Conservation (phyloP, 306 rosid species). For the Cucumis hystrix region DNA sequence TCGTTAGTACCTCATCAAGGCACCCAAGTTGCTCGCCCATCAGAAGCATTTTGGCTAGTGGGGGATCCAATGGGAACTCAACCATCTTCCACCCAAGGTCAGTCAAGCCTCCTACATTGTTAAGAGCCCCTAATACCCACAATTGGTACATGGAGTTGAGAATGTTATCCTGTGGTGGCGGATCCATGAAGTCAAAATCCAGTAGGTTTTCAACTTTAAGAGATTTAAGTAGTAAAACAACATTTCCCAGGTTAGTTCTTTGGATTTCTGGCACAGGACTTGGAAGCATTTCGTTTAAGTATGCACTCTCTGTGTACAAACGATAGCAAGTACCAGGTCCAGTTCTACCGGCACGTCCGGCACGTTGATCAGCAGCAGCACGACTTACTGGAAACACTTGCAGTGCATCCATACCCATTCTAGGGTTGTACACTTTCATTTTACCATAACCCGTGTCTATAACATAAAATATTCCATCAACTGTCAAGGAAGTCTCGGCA, state of each 20-base stretch:
- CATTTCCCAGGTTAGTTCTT: slow-evolving; percentile 93
- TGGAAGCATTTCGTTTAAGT: slow-evolving; percentile 73
- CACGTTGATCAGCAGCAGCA: slow-evolving; percentile 98
- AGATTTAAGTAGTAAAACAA: slow-evolving; percentile 82
- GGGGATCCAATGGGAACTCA: slow-evolving; percentile 94
- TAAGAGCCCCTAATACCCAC: slow-evolving; percentile 97
- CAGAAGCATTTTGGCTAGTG: slow-evolving; percentile 94
- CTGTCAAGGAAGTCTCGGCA: slow-evolving; percentile 95
- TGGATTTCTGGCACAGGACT: slow-evolving; percentile 98
- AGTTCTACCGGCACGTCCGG: slow-evolving; percentile 98
- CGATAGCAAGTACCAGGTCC: slow-evolving; percentile 98
- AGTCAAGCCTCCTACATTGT: slow-evolving; percentile 83
- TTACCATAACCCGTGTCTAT: slow-evolving; percentile 95
- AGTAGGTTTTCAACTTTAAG: slow-evolving; percentile 89
- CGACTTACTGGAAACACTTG: slow-evolving; percentile 96
- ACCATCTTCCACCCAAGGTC: slow-evolving; percentile 99
- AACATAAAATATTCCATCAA: slow-evolving; percentile 87
- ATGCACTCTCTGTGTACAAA: slow-evolving; percentile 77
- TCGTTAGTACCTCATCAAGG: slow-evolving; percentile 76
- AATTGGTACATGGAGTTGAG: slow-evolving; percentile 97
- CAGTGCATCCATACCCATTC: slow-evolving; percentile 99
- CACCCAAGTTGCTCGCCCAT: slow-evolving; percentile 78
- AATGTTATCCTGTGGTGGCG: slow-evolving; percentile 96
- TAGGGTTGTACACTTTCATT: slow-evolving; percentile 96
- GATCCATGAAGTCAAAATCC: slow-evolving; percentile 98